phyloP scores from a whole-genome alignment of 108 stramenopile genomes.

The Nitzschia sp. region DNA sequence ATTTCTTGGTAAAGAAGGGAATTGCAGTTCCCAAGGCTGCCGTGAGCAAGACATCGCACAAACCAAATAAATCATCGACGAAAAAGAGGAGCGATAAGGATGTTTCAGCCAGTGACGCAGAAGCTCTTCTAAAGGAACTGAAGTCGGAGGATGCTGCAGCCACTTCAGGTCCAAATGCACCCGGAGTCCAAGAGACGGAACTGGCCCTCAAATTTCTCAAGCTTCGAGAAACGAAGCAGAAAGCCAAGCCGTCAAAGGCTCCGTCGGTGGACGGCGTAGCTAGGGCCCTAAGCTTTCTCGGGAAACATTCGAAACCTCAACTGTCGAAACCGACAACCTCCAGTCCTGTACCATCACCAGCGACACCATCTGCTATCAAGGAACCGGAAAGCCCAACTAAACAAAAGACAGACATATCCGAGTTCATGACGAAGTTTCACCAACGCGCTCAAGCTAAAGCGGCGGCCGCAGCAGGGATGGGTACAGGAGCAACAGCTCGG shows the following conservation, averaged over 20 bases:
- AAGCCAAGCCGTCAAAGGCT: not conserved
- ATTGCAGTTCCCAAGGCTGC: not conserved
- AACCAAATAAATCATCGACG: not conserved
- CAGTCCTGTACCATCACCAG: no score
- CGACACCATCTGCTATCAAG: no score
- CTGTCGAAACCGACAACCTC: not conserved
- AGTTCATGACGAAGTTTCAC: no score
- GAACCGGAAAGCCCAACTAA: no score
- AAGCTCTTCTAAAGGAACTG: not conserved
- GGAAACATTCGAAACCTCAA: not conserved
- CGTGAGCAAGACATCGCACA: not conserved
- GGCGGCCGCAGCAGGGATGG: no score
- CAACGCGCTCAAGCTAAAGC: no score
- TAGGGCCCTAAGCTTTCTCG: conserved; percentile 1
- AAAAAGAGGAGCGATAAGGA: not conserved
- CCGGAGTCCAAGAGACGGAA: conserved; percentile 8
- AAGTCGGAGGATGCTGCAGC: not conserved
- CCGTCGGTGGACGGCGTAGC: not conserved
- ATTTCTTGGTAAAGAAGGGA: conserved; percentile 7
- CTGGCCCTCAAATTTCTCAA: conserved; percentile 20
- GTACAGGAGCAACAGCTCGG: no score
- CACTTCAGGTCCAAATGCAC: not conserved
- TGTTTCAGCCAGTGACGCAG: not conserved
- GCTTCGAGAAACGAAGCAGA: not conserved
- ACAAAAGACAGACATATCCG: no score